Base-by-base conservation (phyloP, 2,329 filamentous ascomycete genomes). In the Didymella pomorum region DNA sequence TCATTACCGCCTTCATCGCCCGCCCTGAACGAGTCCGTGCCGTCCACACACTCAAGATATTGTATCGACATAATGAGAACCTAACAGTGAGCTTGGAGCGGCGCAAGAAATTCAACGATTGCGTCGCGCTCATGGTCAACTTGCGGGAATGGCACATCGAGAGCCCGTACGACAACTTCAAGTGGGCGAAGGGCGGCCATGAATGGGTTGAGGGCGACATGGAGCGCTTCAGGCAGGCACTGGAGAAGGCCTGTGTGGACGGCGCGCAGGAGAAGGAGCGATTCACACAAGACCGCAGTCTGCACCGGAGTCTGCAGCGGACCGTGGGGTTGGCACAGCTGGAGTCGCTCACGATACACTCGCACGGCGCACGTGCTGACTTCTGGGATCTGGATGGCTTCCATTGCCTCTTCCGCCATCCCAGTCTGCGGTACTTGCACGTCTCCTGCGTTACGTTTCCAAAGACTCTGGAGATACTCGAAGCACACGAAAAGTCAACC, bases 361-460 rank as follows among this genome's bases (percentile, higher is more conserved):
- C 73, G 16, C 75, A 77, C 52, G 75, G 75, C 25, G 45, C 64
- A 9, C 46, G 60, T 20, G 58, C 70, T 6, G 71, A 75, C 39
- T 76, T 74, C 52, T 77, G 73, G 73, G 48, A 65, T 7, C 67
- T 77, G 5, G 63, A 65, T 18, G 66, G 60, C 26, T 75, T 70
- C 45, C 66, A 75, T 55, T 74, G 71, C 42, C 65, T 77, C 12
- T 76, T 77, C 50, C 71, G 66, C 21, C 75, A 77, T 50, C 74
- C 75, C 1, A 65, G 62, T 18, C 69, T 77, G 2, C 70, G 69
- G 2, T 58, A 68, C 41, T 64, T 77, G 9, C 73, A 76, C 37
- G 39, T 74, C 3, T 77, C 74, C 3, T 76, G 73, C 55, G 52
- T 75, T 16, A 64, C 62, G 7, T 62, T 76, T 9, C 65, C 67